Evolutionary conservation across 1,284 basidiomycete genomes (phyloP), one percentile per base, ranked within the genome.

Genomic region (Cutaneotrichosporon cavernicola): DNA sequence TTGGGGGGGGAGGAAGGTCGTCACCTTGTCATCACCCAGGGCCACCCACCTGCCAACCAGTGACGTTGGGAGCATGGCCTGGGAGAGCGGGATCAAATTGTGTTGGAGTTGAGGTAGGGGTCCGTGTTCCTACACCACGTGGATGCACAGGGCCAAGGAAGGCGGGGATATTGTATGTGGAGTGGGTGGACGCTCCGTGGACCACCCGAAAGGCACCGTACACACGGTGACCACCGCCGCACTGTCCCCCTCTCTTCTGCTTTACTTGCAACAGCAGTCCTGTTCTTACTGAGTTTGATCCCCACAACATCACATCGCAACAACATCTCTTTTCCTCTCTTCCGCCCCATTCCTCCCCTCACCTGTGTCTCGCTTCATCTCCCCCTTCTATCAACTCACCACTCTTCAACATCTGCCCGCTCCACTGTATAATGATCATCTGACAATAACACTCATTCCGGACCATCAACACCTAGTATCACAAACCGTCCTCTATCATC

Each of bases 381-480:
- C 30, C 11, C 4, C 31, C 10, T 16, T 49, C 46, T 59, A 32
- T 50, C 57, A 21, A 32, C 57, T 14, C 22, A 31, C 31, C 30
- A 46, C 46, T 49, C 46, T 21, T 31, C 26, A 47, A 5, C 14
- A 8, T 53, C 10, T 32, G 8, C 26, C 30, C 50, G 10, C 51
- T 32, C 34, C 4, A 56, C 34, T 13, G 38, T 56, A 50, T 50
- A 49, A 56, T 61, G 58, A 56, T n/a, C 38, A 26, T 43, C 13
- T 61, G 22, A 51, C 47, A 38, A 46, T 51, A 6, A 58, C 34
- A 38, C 31, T 26, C 43, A 21, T 46, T 47, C 49, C 22, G 26
- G 26, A 16, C n/a, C n/a, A 18, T 38, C 18, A 53, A 21, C 32
- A 8, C 16, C 30, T 53, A 50, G 47, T n/a, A 47, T 32, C 60